Conservation (phyloP, 768 basidiomycete genomes). For the Trametopsis cervina region DNA sequence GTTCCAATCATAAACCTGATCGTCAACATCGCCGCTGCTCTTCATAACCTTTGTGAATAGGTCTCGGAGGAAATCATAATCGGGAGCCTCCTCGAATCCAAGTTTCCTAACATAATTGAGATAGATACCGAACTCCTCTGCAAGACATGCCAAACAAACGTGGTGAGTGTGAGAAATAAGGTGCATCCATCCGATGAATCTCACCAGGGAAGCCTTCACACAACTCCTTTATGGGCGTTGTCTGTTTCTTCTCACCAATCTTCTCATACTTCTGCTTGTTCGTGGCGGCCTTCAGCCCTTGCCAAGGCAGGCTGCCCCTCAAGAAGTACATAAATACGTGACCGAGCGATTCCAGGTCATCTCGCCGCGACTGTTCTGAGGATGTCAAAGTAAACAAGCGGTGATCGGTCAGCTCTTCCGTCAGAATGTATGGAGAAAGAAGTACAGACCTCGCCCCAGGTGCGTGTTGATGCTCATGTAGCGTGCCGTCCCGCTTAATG, state of each 20-base stretch:
- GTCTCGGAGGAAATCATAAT: conserved; percentile 96
- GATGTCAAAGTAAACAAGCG: conserved; percentile 1
- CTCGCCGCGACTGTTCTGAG: conserved; percentile 84
- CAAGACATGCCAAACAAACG: conserved; percentile 3
- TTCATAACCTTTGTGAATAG: conserved; percentile 92
- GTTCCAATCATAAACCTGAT: conserved; percentile 97
- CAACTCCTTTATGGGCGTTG: conserved; percentile 94
- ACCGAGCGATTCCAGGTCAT: conserved; percentile 97
- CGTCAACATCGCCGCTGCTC: conserved; percentile 84
- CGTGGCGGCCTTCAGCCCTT: conserved; percentile 97
- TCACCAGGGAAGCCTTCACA: conserved; percentile 92
- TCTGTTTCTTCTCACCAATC: conserved; percentile 99
- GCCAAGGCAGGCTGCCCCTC: conserved; percentile 96
- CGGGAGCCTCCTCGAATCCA: conserved; percentile 98
- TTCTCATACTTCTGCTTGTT: conserved; percentile 99
- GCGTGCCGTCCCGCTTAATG: conserved; percentile 91
- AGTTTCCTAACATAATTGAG: conserved; percentile 98
- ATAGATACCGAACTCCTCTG: conserved; percentile 98
- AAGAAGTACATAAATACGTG: conserved; percentile 99
- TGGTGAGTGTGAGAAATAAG: too few relatives aligned
- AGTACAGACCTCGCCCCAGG: conserved; percentile 78
- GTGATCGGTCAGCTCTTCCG: conserved; percentile 11
- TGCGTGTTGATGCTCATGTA: conserved; percentile 99
- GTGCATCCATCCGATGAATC: conserved; percentile 17
- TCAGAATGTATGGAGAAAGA: conserved; percentile 5